Evolutionary conservation across 2,329 filamentous ascomycete genomes (phyloP).

Genomic region (Alternaria solani): DNA sequence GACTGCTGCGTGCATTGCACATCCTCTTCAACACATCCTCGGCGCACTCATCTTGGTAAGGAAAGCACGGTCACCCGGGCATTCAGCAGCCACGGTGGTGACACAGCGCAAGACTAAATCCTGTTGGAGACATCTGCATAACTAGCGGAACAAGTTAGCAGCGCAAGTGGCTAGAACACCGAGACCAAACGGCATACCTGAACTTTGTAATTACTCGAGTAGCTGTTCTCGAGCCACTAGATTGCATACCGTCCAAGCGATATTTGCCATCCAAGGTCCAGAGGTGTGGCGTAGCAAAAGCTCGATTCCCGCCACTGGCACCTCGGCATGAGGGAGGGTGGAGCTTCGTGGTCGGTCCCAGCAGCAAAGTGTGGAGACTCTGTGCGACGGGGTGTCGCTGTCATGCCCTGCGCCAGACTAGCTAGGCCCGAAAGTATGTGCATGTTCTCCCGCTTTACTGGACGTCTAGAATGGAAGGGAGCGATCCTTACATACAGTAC

Average conservation of each 20-base stretch:
- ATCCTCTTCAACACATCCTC: neutral
- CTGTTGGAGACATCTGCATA: conserved; percentile 3
- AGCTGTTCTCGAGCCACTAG: neutral
- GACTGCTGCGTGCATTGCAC: neutral
- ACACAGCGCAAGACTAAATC: neutral
- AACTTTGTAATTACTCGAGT: conserved; percentile 8
- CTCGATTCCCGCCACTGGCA: conserved; percentile 3
- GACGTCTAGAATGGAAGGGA: neutral
- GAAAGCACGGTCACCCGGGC: neutral
- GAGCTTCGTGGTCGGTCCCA: conserved; percentile 10
- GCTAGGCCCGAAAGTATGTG: conserved; percentile 4
- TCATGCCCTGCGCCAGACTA: conserved; percentile 2
- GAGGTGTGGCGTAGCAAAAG: conserved; percentile 15
- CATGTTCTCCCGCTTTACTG: neutral
- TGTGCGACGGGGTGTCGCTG: conserved; percentile 4
- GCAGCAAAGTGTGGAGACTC: conserved; percentile 5
- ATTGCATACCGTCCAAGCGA: neutral
- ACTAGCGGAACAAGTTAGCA: neutral
- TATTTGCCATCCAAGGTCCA: conserved; percentile 3
- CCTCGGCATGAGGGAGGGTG: conserved; percentile 7
- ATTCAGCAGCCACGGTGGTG: conserved; percentile 8
- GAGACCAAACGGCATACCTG: neutral
- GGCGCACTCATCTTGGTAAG: neutral
- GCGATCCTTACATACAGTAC: neutral
- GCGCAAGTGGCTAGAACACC: neutral